These are phyloP conservation scores for Diutina rugosa DNA, from an alignment of 1,139 yeast species.

Conservation along the genomic window DNA sequence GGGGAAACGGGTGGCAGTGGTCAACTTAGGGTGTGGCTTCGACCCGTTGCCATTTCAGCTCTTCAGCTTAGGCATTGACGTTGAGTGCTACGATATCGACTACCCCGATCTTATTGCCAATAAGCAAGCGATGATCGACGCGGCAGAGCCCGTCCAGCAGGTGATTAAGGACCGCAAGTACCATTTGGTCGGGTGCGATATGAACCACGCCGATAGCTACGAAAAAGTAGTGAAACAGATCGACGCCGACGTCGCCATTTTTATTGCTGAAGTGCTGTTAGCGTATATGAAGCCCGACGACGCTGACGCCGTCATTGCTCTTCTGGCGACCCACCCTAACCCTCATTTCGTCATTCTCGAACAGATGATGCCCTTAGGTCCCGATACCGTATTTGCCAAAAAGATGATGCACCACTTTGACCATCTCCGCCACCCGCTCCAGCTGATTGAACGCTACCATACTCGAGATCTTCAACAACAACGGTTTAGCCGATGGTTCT, in stretches of 20 bases:
- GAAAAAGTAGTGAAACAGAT: constrained; percentile 17
- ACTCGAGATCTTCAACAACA: constrained; percentile 31
- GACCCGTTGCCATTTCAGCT: constrained; percentile 69
- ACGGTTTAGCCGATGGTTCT: constrained; percentile 36
- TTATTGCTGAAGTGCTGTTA: constrained; percentile 72
- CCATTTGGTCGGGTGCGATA: constrained; percentile 58
- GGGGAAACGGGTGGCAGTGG: constrained; percentile 22
- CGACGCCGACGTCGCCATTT: constrained; percentile 19
- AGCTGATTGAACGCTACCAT: constrained; percentile 52
- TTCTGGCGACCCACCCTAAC: constrained; percentile 27
- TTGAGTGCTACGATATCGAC: constrained; percentile 58
- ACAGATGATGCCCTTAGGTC: constrained; percentile 58
- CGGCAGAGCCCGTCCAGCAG: constrained; percentile 33
- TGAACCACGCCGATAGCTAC: constrained; percentile 37
- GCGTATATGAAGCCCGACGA: constrained; percentile 64
- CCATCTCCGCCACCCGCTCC: constrained; percentile 56
- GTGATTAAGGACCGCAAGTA: constrained; percentile 34
- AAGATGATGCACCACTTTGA: constrained; percentile 67
- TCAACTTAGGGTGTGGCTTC: constrained; percentile 75
- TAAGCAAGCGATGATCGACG: constrained; percentile 38
- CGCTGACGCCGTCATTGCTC: constrained; percentile 52
- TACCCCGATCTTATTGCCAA: constrained; percentile 53
- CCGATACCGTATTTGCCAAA: constrained; percentile 52
- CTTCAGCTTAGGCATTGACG: constrained; percentile 15
- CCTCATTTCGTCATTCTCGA: constrained; percentile 60